Percentiles rank a stretch among this genome's conserved stretches.
Evolutionary conservation across 768 basidiomycete species (phyloP).

Genomic region (Pleurotus tuber-regium): DNA sequence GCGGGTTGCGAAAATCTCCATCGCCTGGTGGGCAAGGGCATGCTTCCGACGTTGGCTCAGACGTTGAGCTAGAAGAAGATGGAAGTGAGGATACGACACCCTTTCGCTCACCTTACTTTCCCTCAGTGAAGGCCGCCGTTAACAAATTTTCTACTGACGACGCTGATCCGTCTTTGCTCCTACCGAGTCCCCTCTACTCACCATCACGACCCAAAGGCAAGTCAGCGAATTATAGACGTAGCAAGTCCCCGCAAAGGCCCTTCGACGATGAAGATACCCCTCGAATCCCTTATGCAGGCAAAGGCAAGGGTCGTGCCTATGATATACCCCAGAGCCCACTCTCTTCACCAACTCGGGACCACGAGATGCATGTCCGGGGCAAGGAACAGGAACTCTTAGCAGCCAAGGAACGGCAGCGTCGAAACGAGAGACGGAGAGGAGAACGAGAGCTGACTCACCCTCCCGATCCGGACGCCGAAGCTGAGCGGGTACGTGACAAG

Average conservation of each 20-base stretch:
- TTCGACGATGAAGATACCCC: constrained; percentile 16
- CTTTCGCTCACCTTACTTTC: constrained; percentile 29
- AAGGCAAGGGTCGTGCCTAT: constrained; percentile 45
- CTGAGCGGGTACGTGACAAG: constrained; percentile 56
- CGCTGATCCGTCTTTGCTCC: constrained; percentile 49
- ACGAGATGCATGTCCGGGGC: constrained; percentile 45
- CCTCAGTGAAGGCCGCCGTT: constrained; percentile 50
- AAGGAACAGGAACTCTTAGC: constrained; percentile 62
- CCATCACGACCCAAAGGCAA: constrained; percentile 18
- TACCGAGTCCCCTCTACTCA: constrained; percentile 42
- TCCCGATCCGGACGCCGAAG: constrained; percentile 26
- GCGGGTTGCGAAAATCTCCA: background rate
- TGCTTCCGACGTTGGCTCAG: constrained; percentile 9
- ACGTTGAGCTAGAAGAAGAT: background rate
- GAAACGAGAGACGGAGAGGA: constrained; percentile 34
- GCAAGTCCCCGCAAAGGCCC: constrained; percentile 1
- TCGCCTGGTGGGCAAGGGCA: constrained; percentile 11
- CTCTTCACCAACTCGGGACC: constrained; percentile 37
- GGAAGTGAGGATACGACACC: constrained; percentile 18
- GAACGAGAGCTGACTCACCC: constrained; percentile 33
- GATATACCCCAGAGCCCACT: constrained; percentile 19
- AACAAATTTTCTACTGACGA: constrained; percentile 44
- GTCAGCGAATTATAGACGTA: background rate
- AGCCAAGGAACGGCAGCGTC: constrained; percentile 50
- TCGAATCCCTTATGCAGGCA: constrained; percentile 22